These are phyloP conservation scores for Amesomyces nigricolor DNA, from an alignment of 2,329 filamentous ascomycete species.

Conservation along the genomic window DNA sequence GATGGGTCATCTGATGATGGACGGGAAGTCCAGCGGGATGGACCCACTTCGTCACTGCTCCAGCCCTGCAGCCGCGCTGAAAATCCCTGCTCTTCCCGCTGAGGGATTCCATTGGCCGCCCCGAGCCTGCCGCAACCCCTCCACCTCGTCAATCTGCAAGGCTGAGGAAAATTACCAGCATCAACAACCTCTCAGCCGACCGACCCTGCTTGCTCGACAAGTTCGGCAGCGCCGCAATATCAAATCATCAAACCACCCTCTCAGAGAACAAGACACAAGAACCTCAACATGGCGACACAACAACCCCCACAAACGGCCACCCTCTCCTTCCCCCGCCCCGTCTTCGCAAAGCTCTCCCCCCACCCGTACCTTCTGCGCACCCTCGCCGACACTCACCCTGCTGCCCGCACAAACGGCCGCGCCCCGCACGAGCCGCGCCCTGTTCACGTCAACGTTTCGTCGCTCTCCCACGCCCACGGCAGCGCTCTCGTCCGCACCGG, in stretches of 20 bases:
- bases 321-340: conserved; percentile 52
- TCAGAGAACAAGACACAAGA: not conserved
- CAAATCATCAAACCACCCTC: not conserved
- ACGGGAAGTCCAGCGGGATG: conserved; percentile 10
- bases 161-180: conserved; percentile 15
- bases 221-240: not conserved
- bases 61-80: conserved; percentile 6
- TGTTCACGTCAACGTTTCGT: conserved; percentile 74
- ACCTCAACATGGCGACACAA: not conserved
- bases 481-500: conserved; percentile 83
- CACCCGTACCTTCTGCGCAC: conserved; percentile 86
- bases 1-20: conserved; percentile 29
- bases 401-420: conserved; percentile 77
- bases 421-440: conserved; percentile 61
- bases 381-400: conserved; percentile 54
- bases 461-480: conserved; percentile 82
- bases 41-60: not conserved
- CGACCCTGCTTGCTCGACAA: not conserved
- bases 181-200: not conserved
- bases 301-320: conserved; percentile 20
- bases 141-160: conserved; percentile 13
- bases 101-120: conserved; percentile 6
- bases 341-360: conserved; percentile 85
- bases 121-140: not conserved
- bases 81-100: not conserved